Base-by-base conservation (phyloP, 257 asterid genomes). In the Nicotiana obtusifolia region DNA sequence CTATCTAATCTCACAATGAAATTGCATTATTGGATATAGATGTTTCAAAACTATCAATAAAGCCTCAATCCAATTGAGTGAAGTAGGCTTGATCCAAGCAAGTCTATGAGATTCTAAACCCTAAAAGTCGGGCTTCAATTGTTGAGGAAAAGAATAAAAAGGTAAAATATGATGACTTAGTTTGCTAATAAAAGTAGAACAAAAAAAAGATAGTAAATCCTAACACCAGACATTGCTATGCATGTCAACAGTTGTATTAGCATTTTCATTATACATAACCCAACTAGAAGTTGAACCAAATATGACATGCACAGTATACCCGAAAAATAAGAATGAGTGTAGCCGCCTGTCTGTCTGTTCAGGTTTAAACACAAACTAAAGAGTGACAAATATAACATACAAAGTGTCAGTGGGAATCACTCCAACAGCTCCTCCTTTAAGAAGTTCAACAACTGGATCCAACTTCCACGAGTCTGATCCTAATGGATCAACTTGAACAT, bases 331-430 rank as follows among this genome's bases (percentile, higher is more conserved):
- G 57, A 37, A 69, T 69, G 28, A 20, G 20, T 5, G 19, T 53
- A 57, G 62, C 4, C 0, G 24, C 62, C 7, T 7, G 62, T 20
- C 76, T 53, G 9, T 67, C 52, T 24, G 59, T 44, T 73, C 16
- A 47, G 9, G 60, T 73, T 47, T 47, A 47, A 47, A 73, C 37
- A 73, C 41, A 47, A 47, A 2, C 0, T 73, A 47, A 24, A 73
- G 24, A 4, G 49, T 14, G 79, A 59, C 59, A 64, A 60, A 64
- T 1, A 77, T 35, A 76, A 65, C 93, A 26, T 87, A 95, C 99
- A 92, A 90, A 13, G 99, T 93, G 82, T 95, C 99, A 24, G 99
- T 95, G 41, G 99, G 99, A 86, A 95, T 93, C 76, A 95, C 99
- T 80, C 98, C 98, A 81, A 95, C 98, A 82, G 99, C 99, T 81